Evolutionary conservation across 331 rosid genomes (phyloP), one percentile per base, ranked within the genome.

Genomic region (Stylosanthes scabra): DNA sequence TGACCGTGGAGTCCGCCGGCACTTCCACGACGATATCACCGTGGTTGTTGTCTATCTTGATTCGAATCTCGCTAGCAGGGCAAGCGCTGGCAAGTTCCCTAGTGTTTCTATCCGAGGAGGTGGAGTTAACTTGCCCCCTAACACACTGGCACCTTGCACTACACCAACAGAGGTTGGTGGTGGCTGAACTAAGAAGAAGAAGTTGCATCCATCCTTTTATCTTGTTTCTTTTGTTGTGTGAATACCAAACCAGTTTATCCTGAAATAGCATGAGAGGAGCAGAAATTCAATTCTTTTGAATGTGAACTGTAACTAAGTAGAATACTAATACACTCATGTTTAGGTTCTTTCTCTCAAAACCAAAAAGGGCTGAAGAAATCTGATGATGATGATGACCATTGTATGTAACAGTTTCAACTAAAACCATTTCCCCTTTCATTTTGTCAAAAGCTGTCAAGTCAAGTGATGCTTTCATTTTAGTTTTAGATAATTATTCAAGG

Each of bases 11-110:
- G 98, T 93, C 31, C 97, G 98, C 3, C 89, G 98, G 14, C 98
- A 93, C 86, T 93, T 93, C 91, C 98, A 93, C 0, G 98, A 93
- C 31, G 98, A 93, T 71, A 93, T 89, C 80, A 91, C 98, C 0
- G 98, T 93, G 88, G 67, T 93, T 51, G 93, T 93, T 47, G 83
- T 91, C 81, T 93, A 82, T 78, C 87, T 93, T 0, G 97, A 91
- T 66, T 75, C 98, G 34, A 93, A 88, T 67, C 84, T 84, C 8
- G 77, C 85, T 70, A 87, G 89, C 76, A 83, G 85, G 81, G 88
- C 94, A 42, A 93, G 92, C 75, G 82, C 92, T 2, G 93, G 47
- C n/a, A 88, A 79, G 90, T 80, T 74, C 63, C 87, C 73, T 47
- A 84, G 81, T 64, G 40, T 90, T 76, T 93, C 98, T 0, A 82